Evolutionary conservation across 306 rosid species (phyloP).

Genomic region (Coriaria nepalensis): DNA sequence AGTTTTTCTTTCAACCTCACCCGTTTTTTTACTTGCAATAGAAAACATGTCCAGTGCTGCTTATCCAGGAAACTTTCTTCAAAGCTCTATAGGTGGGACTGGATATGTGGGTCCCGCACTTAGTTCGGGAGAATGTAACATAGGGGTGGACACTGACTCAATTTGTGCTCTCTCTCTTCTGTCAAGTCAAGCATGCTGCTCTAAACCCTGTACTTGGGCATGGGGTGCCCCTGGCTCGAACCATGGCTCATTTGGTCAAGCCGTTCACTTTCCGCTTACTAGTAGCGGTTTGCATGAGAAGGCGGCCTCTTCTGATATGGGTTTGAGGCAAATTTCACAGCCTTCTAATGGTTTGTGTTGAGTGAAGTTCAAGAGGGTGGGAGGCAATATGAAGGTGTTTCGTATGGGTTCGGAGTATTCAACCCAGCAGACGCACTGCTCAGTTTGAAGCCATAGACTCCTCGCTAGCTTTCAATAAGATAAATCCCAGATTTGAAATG

Average conservation of each 20-base stretch:
- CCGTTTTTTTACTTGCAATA: slow-evolving; percentile 14
- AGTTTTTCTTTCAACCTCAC: background rate
- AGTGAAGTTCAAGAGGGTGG: slow-evolving; percentile 45
- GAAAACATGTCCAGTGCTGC: slow-evolving; percentile 37
- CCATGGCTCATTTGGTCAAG: slow-evolving; percentile 29
- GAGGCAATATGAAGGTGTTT: slow-evolving; percentile 64
- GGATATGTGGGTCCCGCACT: slow-evolving; percentile 36
- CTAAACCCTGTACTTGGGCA: slow-evolving; percentile 44
- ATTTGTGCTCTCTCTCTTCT: slow-evolving; percentile 99
- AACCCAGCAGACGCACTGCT: slow-evolving; percentile 53
- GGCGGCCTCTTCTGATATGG: slow-evolving; percentile 33
- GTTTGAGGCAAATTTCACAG: slow-evolving; percentile 52
- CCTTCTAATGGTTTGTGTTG: slow-evolving; percentile 28
- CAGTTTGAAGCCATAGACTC: slow-evolving; percentile 32
- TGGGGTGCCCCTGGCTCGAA: slow-evolving; percentile 42
- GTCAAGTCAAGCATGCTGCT: slow-evolving; percentile 89
- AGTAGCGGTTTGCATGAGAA: slow-evolving; percentile 30
- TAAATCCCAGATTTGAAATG: too few species aligned
- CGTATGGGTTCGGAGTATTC: slow-evolving; percentile 36
- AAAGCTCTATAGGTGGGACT: slow-evolving; percentile 46
- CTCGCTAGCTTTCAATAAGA: slow-evolving; percentile 11
- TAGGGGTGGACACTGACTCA: slow-evolving; percentile 42
- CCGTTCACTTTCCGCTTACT: slow-evolving; percentile 38
- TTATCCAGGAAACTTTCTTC: slow-evolving; percentile 42
- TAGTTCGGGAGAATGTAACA: slow-evolving; percentile 54